These are phyloP conservation scores for Psilocybe tampanensis DNA, from an alignment of 768 basidiomycete species.

Conservation along the genomic window DNA sequence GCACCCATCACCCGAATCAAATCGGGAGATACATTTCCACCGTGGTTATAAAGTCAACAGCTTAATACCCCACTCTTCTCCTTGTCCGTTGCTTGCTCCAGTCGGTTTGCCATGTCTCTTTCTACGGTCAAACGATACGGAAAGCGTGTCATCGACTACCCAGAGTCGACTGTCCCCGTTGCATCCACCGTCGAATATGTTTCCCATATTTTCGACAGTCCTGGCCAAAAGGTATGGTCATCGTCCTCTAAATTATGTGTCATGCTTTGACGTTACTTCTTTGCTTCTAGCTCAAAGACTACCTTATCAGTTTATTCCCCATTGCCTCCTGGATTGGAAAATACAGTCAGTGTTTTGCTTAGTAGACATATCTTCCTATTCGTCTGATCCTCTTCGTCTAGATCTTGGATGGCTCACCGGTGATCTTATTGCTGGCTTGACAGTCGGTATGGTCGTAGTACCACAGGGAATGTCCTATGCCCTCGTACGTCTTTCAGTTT, in stretches of 20 bases:
- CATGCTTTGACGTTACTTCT: conserved; percentile 4
- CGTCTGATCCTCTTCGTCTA: conserved; percentile 24
- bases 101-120: conserved; percentile 20
- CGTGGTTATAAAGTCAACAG: conserved; percentile 14
- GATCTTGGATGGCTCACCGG: conserved; percentile 82
- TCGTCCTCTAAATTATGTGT: conserved; percentile 4
- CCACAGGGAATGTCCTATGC: conserved; percentile 95
- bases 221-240: conserved; percentile 46
- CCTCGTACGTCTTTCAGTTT: conserved; percentile 40
- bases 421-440: conserved; percentile 88
- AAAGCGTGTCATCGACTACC: conserved; percentile 62
- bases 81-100: conserved; percentile 5
- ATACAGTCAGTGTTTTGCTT: conserved; percentile 63
- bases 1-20: background rate
- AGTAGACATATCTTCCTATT: background rate
- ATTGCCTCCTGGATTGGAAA: conserved; percentile 83
- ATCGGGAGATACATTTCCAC: conserved; percentile 12
- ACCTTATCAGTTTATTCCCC: conserved; percentile 79
- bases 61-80: conserved; percentile 8
- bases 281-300: conserved; percentile 52
- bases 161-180: conserved; percentile 60
- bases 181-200: conserved; percentile 64
- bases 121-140: conserved; percentile 45
- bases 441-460: conserved; percentile 94
- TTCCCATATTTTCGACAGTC: conserved; percentile 39